phyloP scores from a whole-genome alignment of 2,329 filamentous ascomycete species.

The Aspergillus luchuensis region DNA sequence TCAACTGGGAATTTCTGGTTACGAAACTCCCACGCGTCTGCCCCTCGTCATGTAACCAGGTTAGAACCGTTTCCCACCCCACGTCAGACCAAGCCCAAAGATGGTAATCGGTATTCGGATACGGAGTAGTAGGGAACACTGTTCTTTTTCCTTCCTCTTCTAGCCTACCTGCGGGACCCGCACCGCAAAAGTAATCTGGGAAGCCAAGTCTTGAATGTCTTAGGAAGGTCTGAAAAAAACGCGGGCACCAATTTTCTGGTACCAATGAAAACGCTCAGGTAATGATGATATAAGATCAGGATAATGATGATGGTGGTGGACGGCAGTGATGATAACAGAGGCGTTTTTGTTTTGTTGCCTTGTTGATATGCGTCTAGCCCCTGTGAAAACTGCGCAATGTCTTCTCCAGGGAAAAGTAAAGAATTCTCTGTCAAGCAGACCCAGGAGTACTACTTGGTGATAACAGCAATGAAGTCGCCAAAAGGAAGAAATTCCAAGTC shows the following conservation, averaged over 20 bases:
- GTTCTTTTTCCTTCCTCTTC: neutral
- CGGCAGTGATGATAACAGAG: constrained; percentile 15
- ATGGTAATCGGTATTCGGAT: no score
- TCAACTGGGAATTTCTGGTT: constrained; percentile 8
- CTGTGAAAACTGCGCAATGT: neutral
- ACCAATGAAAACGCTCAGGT: constrained; percentile 14
- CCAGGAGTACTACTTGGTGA: neutral
- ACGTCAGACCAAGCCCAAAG: neutral
- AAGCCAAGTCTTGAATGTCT: neutral
- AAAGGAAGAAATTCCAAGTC: constrained; percentile 14
- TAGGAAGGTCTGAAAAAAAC: constrained; percentile 15
- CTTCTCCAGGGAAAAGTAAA: no score
- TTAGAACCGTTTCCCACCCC: neutral
- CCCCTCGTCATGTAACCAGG: neutral
- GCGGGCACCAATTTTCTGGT: constrained; percentile 2
- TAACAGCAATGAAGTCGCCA: constrained; percentile 1
- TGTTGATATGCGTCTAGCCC: neutral
- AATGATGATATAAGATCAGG: constrained; percentile 24
- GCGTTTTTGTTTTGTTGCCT: constrained; percentile 1
- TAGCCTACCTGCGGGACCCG: neutral
- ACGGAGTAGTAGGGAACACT: no score
- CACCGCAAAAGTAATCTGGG: neutral
- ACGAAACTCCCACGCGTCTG: constrained; percentile 3
- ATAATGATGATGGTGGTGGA: constrained; percentile 15
- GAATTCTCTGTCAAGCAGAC: neutral